Evolutionary conservation across 2,329 filamentous ascomycete species (phyloP).

Genomic region (Pseudogymnoascus sp.): DNA sequence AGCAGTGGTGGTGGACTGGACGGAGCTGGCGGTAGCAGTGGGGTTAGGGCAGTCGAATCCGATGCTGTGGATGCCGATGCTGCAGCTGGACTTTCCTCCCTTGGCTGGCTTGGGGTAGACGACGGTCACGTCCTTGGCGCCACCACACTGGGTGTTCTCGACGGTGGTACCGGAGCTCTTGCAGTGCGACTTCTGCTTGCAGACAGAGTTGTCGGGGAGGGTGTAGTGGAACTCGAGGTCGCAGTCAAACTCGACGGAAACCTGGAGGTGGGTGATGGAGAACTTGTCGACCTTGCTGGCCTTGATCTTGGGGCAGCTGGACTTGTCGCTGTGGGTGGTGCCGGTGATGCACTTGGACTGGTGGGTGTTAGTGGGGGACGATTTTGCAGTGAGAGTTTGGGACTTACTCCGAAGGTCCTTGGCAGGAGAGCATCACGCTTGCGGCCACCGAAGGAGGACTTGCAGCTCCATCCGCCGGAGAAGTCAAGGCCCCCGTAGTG

Average conservation of each 20-base stretch:
- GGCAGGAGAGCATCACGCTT: conserved; percentile 46
- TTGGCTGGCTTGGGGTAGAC: conserved; percentile 43
- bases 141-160: conserved; percentile 84
- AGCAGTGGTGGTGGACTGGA: conserved; percentile 13
- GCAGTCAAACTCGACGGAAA: conserved; percentile 65
- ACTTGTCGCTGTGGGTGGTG: conserved; percentile 35
- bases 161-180: conserved; percentile 58
- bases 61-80: conserved; percentile 65
- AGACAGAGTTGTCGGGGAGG: conserved; percentile 73
- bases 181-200: conserved; percentile 70
- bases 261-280: conserved; percentile 65
- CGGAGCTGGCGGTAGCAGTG: conserved; percentile 15
- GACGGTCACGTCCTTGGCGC: conserved; percentile 73
- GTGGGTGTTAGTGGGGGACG: conserved; percentile 41
- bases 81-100: conserved; percentile 53
- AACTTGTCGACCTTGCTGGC: conserved; percentile 46
- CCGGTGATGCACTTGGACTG: conserved; percentile 54
- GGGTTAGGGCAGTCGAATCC: conserved; percentile 57
- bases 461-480: conserved; percentile 58
- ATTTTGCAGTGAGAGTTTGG: conserved; percentile 28
- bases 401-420: conserved; percentile 33
- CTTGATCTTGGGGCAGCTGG: conserved; percentile 48
- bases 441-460: conserved; percentile 42
- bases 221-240: conserved; percentile 78
- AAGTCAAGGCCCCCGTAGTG: conserved; percentile 67